These are phyloP conservation scores for Fusarium sp. DNA, from an alignment of 2,329 filamentous ascomycete species.

Conservation along the genomic window DNA sequence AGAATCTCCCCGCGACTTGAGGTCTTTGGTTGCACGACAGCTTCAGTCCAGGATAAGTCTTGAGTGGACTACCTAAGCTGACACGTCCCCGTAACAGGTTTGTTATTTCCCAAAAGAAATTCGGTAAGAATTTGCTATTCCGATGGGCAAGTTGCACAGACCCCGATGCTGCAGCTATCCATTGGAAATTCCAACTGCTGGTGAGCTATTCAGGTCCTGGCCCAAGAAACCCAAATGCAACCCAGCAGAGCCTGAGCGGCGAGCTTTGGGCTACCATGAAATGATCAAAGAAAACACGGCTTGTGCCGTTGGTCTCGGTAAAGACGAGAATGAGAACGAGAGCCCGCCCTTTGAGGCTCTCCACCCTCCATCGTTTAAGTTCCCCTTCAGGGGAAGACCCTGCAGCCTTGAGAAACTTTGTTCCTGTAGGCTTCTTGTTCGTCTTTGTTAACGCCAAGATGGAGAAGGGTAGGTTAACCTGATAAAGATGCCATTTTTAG, in stretches of 20 bases:
- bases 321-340: slow-evolving; percentile 11
- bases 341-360: slow-evolving; percentile 30
- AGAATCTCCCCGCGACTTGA: slow-evolving; percentile 9
- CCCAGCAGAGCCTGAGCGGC: slow-evolving; percentile 19
- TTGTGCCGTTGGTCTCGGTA: slow-evolving; percentile 5
- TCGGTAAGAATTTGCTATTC: background rate
- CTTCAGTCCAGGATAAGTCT: slow-evolving; percentile 17
- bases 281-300: slow-evolving; percentile 11
- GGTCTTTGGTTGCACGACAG: slow-evolving; percentile 35
- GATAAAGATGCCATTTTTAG: slow-evolving; percentile 11
- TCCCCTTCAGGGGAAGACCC: slow-evolving; percentile 32
- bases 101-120: background rate
- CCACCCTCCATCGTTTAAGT: slow-evolving; percentile 14
- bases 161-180: background rate
- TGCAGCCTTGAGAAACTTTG: slow-evolving; percentile 24
- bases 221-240: slow-evolving; percentile 2
- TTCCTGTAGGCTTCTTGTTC: background rate
- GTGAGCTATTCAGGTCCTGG: background rate
- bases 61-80: background rate
- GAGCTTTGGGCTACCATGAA: slow-evolving; percentile 26
- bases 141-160: background rate
- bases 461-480: slow-evolving; percentile 9
- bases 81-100: background rate
- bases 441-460: slow-evolving; percentile 14
- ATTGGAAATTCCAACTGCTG: background rate